Percentiles rank a stretch among this genome's conserved stretches.
phyloP scores from a whole-genome alignment of 805 yeast species.

The Dipodascus albidus region DNA sequence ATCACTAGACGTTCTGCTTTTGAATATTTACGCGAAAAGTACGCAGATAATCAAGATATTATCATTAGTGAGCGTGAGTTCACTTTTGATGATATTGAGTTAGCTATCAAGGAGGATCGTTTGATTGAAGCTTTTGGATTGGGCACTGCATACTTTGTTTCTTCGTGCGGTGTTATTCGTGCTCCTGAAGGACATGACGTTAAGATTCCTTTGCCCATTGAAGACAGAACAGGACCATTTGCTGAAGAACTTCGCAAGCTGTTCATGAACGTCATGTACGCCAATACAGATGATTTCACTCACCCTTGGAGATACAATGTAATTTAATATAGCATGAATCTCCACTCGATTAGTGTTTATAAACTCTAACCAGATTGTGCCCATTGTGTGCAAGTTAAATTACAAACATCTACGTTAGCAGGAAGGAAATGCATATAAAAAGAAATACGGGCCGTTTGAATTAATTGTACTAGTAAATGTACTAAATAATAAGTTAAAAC shows the following conservation, averaged over 20 bases:
- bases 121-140: constrained; percentile 43
- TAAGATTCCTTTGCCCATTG: constrained; percentile 30
- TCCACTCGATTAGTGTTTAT: no score
- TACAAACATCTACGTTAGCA: no score
- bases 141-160: constrained; percentile 43
- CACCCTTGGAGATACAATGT: not conserved
- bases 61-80: constrained; percentile 32
- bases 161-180: constrained; percentile 33
- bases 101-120: constrained; percentile 35
- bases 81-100: constrained; percentile 36
- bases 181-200: constrained; percentile 35
- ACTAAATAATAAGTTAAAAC: not conserved
- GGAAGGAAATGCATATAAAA: no score
- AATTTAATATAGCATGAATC: no score
- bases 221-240: constrained; percentile 27
- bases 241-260: not conserved
- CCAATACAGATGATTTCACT: not conserved
- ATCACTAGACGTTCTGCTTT: constrained; percentile 41
- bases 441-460: not conserved
- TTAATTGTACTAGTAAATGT: not conserved
- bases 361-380: no score
- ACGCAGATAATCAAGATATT: constrained; percentile 29
- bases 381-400: not conserved
- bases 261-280: not conserved
- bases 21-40: constrained; percentile 24